Conservation (phyloP, 1,284 basidiomycete genomes). For the Earliella scabrosa region DNA sequence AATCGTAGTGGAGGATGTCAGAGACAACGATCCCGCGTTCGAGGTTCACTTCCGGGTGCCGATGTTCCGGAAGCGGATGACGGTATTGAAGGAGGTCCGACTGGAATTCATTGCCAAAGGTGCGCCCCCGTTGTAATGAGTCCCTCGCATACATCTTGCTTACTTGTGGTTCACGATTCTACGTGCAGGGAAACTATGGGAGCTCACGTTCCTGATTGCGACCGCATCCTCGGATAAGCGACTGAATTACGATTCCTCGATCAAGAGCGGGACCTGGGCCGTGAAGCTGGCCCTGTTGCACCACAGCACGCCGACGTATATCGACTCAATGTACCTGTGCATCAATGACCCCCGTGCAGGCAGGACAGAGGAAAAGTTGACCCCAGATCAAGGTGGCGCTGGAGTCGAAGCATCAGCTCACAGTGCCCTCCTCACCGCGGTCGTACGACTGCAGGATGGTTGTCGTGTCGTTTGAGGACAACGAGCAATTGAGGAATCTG, state of each 20-base stretch:
- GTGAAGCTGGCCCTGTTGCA: conserved; percentile 57
- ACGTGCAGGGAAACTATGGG: conserved; percentile 73
- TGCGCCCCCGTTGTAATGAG: conserved; percentile 34
- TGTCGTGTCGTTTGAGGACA: conserved; percentile 50
- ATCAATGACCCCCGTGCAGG: too few relatives aligned
- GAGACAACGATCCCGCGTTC: too few relatives aligned
- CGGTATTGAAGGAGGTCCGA: too few relatives aligned
- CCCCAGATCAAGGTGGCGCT: too few relatives aligned
- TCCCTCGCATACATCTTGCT: too few relatives aligned
- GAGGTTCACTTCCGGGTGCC: too few relatives aligned
- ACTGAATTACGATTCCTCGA: conserved; percentile 4
- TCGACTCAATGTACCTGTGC: conserved; percentile 61
- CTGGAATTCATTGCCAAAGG: conserved; percentile 74
- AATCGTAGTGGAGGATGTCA: too few relatives aligned
- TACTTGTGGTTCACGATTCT: too few relatives aligned
- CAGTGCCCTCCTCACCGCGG: conserved; percentile 16
- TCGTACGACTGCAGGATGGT: conserved; percentile 32
- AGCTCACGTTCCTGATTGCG: conserved; percentile 53
- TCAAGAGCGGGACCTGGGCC: conserved; percentile 57
- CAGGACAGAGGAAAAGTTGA: too few relatives aligned
- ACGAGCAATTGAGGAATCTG: conserved; percentile 47
- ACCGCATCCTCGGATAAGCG: conserved; percentile 24
- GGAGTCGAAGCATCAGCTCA: too few relatives aligned
- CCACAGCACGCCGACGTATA: conserved; percentile 60
- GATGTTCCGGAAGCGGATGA: too few relatives aligned